Base-by-base conservation (phyloP, 148 eudicot genomes). In the Chenopodium quinoa region DNA sequence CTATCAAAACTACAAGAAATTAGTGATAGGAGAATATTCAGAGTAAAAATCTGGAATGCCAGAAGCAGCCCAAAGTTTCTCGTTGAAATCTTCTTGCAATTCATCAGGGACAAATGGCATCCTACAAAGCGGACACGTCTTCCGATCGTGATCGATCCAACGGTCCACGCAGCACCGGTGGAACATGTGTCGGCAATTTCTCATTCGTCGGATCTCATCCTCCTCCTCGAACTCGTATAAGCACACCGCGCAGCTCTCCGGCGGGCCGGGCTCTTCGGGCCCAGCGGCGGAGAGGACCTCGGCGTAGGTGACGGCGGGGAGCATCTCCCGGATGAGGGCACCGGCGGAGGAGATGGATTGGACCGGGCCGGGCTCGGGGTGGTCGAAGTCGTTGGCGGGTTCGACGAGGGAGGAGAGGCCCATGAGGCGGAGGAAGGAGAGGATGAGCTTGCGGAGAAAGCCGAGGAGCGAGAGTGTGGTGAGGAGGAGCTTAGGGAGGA, bases 51-150 rank as follows among this genome's bases (percentile, higher is more conserved):
- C 99, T 10, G 87, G 83, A 23, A 91, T 87, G 23, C 97, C 92
- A 12, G 91, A 84, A 54, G 93, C 92, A 50, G 84, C 87, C 98
- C 98, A 96, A 0, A 96, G 84, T 75, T 85, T 83, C 83, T 93
- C 93, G 50, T 95, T 91, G 72, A 90, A 91, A 16, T 78, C 79
- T 37, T 88, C 98, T 71, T 86, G 91, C 86, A 95, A 75, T 75
- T 89, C 86, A 17, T 86, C 80, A 11, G 92, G 91, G 27, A 90
- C 88, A 12, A 90, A 84, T 8, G 82, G 85, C 10, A 81, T 87
- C 83, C 91, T 84, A 69, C 92, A 90, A 1, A 90, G 82, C 1
- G 92, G 92, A 34, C 92, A 90, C 7, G 91, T 90, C 79, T 89
- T 86, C 74, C 90, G 87, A 65, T 90, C 92, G 48, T 86, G 87